Conservation (phyloP, 2,329 filamentous ascomycete genomes). For the Dendryphion nanum region DNA sequence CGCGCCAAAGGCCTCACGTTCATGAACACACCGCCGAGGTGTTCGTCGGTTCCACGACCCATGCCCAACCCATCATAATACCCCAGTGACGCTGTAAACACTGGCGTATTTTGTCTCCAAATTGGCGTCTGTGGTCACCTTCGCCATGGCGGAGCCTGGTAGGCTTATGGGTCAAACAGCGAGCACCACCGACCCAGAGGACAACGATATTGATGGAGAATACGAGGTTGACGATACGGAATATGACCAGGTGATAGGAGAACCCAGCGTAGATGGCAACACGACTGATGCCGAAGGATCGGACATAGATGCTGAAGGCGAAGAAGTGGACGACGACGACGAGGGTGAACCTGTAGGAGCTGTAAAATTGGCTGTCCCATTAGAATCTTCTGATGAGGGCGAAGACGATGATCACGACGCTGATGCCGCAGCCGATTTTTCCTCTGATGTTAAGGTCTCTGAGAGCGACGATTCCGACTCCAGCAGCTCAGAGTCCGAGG, state of each 20-base stretch:
- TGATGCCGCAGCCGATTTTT: conserved; percentile 38
- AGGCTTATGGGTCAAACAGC: conserved; percentile 36
- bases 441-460: conserved; percentile 37
- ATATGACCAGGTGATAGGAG: conserved; percentile 20
- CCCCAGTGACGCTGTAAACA: too few relatives aligned
- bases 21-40: conserved; percentile 24
- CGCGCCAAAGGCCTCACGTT: conserved; percentile 23
- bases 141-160: conserved; percentile 43
- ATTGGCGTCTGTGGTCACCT: conserved; percentile 41
- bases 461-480: conserved; percentile 41
- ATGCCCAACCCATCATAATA: too few relatives aligned
- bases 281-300: conserved; percentile 42
- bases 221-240: conserved; percentile 39
- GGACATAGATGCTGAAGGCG: conserved; percentile 46
- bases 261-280: conserved; percentile 25
- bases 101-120: conserved; percentile 38
- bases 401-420: conserved; percentile 40
- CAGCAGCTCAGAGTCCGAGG: conserved; percentile 52
- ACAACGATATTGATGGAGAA: conserved; percentile 40
- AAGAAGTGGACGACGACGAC: conserved; percentile 49
- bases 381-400: conserved; percentile 38
- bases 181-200: conserved; percentile 30
- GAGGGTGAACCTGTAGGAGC: conserved; percentile 43
- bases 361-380: conserved; percentile 39
- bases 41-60: conserved; percentile 19